These are phyloP conservation scores for Terfezia claveryi DNA, from an alignment of 495 filamentous ascomycete species.

Conservation along the genomic window DNA sequence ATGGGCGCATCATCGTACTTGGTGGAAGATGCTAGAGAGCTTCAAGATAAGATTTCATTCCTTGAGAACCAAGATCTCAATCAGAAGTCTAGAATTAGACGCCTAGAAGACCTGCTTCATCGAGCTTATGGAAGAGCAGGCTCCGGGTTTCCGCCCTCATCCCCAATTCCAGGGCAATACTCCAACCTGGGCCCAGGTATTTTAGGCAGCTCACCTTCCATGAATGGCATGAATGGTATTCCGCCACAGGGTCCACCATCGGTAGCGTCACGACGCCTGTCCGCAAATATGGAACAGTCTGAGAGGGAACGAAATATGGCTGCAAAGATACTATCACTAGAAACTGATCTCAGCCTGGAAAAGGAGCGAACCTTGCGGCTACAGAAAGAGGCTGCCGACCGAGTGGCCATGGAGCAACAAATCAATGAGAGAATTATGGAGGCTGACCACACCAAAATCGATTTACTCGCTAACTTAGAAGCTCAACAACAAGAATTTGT, in stretches of 20 bases:
- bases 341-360: slow-evolving; percentile 51
- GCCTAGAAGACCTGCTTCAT: slow-evolving; percentile 82
- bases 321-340: slow-evolving; percentile 49
- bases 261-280: slow-evolving; percentile 41
- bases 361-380: slow-evolving; percentile 29
- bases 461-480: slow-evolving; percentile 86
- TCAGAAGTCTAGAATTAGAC: slow-evolving; percentile 74
- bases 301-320: slow-evolving; percentile 33
- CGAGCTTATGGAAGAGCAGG: slow-evolving; percentile 20
- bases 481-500: slow-evolving; percentile 73
- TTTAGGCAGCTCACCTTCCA: slow-evolving; percentile 8
- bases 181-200: slow-evolving; percentile 25
- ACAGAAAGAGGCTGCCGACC: slow-evolving; percentile 35
- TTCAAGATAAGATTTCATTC: slow-evolving; percentile 43
- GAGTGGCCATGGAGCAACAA: slow-evolving; percentile 36
- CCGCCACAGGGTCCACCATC: slow-evolving; percentile 34
- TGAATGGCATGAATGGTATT: slow-evolving; percentile 14
- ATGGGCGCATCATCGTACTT: slow-evolving; percentile 61
- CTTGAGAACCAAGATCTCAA: slow-evolving; percentile 56
- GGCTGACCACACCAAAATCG: slow-evolving; percentile 77
- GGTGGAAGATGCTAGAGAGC: slow-evolving; percentile 46
- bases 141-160: slow-evolving; percentile 40
- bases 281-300: slow-evolving; percentile 32
- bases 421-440: slow-evolving; percentile 34
- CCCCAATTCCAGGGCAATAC: slow-evolving; percentile 43